Base-by-base conservation (phyloP, 345 rosid species). In the Luvunga scandens region DNA sequence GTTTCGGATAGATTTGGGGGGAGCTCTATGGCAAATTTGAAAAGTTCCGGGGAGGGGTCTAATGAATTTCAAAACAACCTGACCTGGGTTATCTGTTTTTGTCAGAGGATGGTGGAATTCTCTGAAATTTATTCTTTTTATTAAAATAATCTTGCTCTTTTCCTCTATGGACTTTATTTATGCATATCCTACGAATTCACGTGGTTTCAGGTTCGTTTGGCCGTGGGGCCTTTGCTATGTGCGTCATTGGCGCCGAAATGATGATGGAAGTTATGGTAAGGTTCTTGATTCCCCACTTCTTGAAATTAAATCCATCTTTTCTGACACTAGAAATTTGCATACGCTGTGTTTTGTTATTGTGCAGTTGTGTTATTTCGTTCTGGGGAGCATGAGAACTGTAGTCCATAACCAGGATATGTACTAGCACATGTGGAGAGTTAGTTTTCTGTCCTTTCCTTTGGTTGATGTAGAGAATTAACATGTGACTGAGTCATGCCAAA, bases 181-280 rank as follows among this genome's bases (percentile, higher is more conserved):
- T 63, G 71, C 36, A 2, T 53, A n/a, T n/a, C n/a, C n/a, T n/a
- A 18, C 1, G 28, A 38, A 73, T 76, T 63, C 50, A 79, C 71
- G 24, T 73, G 79, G 28, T 83, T 85, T 80, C 89, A 97, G 99
- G 93, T 75, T 94, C 84, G 93, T 93, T 65, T 97, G 98, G 99
- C 98, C 99, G 16, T 98, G 99, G 78, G 99, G 94, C 81, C 98
- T 97, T 86, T 97, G 98, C 82, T 97, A 97, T 86, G 98, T 94
- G 76, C 93, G 99, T 14, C 94, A 97, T 80, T 97, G 99, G 99
- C 96, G 98, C 48, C 89, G 98, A 81, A 97, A 97, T 80, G 99
- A 97, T 74, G 99, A 97, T 64, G 98, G 99, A 79, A 97, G 99
- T 79, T 97, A 97, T 86, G 99, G 99, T 93, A 91, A 75, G 50